Conservation (phyloP, 2,329 filamentous ascomycete species). For the Cercospora sp. region DNA sequence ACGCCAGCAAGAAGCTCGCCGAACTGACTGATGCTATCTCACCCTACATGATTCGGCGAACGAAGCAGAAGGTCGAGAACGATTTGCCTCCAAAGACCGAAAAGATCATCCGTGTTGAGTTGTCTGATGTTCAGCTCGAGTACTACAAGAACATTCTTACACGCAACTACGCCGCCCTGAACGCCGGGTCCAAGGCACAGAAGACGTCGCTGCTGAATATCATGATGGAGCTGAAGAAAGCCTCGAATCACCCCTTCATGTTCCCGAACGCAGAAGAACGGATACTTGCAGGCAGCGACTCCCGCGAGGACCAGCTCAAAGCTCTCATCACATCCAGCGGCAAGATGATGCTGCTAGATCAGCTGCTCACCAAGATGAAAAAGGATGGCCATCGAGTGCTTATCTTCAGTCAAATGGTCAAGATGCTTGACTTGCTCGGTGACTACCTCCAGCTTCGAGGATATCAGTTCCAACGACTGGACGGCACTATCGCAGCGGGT, state of each 20-base stretch:
- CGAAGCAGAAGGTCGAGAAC: slow-evolving; percentile 95
- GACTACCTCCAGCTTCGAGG: slow-evolving; percentile 91
- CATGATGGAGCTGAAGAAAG: slow-evolving; percentile 99
- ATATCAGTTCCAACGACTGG: slow-evolving; percentile 92
- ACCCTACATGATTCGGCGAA: slow-evolving; percentile 91
- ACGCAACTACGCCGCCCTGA: slow-evolving; percentile 90
- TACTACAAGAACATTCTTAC: slow-evolving; percentile 99
- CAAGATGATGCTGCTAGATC: slow-evolving; percentile 98
- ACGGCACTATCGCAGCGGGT: slow-evolving; percentile 88
- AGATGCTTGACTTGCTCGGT: slow-evolving; percentile 93
- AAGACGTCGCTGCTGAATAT: slow-evolving; percentile 96
- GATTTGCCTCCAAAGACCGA: slow-evolving; percentile 96
- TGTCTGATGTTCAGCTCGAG: slow-evolving; percentile 93
- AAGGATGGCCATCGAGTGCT: slow-evolving; percentile 92
- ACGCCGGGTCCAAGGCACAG: slow-evolving; percentile 83
- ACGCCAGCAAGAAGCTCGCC: slow-evolving; percentile 82
- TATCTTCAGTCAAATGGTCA: slow-evolving; percentile 99
- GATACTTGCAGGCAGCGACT: slow-evolving; percentile 71
- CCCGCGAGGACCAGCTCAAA: slow-evolving; percentile 87
- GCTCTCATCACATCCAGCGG: slow-evolving; percentile 94
- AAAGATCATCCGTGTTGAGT: slow-evolving; percentile 96
- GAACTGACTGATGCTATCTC: slow-evolving; percentile 84
- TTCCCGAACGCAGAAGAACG: slow-evolving; percentile 91
- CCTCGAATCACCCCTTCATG: slow-evolving; percentile 98
- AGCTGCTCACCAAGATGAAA: slow-evolving; percentile 89